Evolutionary conservation across 441 rosid genomes (phyloP), one percentile per base, ranked within the genome.

Genomic region (Populus tomentosa): DNA sequence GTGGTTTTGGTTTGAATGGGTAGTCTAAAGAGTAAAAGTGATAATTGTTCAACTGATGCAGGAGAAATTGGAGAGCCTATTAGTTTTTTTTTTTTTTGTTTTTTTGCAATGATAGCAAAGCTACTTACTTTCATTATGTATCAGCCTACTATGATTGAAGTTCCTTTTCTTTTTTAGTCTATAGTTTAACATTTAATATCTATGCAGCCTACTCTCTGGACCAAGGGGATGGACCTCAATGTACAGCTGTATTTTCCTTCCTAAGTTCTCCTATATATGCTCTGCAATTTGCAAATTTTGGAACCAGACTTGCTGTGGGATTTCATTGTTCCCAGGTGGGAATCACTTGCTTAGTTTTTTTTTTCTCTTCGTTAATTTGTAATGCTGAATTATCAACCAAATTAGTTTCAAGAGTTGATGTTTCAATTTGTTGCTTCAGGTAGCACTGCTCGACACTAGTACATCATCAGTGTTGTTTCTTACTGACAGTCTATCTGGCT

Each of bases 291-390:
- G 80, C 88, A 68, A 85, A 88, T 68, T 82, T 69, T 82, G 90
- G 90, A 80, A 77, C 77, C 74, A 88, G 81, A 84, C 92, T 94
- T 83, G 89, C 87, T 62, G 94, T 90, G 68, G 98, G 97, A 79
- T 92, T 87, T 89, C 83, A 82, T 69, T 90, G 94, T 88, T 94
- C 95, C 84, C 85, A 67, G 90, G 98, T 94, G 70, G 71, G 86
- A 77, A 76, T 82, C 72, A 84, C 72, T 40, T 75, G 20, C 80
- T 36, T 33, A 10, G 33, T n/a, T 82, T 78, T 75, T 82, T 32
- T 63, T 64, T 5, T 40, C 24, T 64, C 40, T 74, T 56, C 7
- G 36, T 61, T 73, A 38, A 62, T 7, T 18, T 50, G 33, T 64
- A 28, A 64, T 65, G 71, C 71, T 32, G 21, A 73, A 50, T 73